Conservation (phyloP, 495 filamentous ascomycete genomes). For the Tetracladium marchalianum region DNA sequence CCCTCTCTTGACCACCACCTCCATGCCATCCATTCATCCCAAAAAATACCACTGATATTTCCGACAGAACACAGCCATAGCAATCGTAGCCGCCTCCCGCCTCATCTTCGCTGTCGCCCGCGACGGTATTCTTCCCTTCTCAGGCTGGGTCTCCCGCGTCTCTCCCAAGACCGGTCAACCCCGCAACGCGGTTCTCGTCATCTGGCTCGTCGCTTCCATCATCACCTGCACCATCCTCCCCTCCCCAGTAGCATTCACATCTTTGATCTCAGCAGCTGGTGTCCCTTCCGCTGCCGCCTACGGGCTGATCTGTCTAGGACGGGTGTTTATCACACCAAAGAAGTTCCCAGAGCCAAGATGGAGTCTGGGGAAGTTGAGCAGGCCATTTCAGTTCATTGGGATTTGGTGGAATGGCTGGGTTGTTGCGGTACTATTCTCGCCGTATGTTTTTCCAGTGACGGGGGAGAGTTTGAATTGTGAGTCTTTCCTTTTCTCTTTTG, state of each 20-base stretch:
- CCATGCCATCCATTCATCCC: too few relatives aligned
- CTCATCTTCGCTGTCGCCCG: slow-evolving; percentile 31
- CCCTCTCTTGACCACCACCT: neutral
- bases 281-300: slow-evolving; percentile 30
- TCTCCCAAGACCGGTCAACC: slow-evolving; percentile 26
- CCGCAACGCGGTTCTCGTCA: slow-evolving; percentile 29
- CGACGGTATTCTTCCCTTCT: slow-evolving; percentile 29
- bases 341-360: slow-evolving; percentile 4
- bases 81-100: slow-evolving; percentile 27
- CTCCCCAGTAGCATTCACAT: slow-evolving; percentile 27
- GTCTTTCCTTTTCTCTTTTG: slow-evolving; percentile 7
- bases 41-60: too few relatives aligned
- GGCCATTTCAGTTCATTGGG: slow-evolving; percentile 38
- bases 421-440: slow-evolving; percentile 37
- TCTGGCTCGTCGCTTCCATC: slow-evolving; percentile 23
- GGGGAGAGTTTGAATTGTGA: slow-evolving; percentile 37
- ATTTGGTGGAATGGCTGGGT: slow-evolving; percentile 44
- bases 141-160: slow-evolving; percentile 23
- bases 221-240: slow-evolving; percentile 28
- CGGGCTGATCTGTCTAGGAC: slow-evolving; percentile 26
- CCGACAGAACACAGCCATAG: slow-evolving; percentile 30
- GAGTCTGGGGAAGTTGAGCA: slow-evolving; percentile 16
- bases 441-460: slow-evolving; percentile 34
- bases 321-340: slow-evolving; percentile 21
- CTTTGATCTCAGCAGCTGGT: slow-evolving; percentile 26